Percentiles rank a stretch among this genome's conserved stretches.
These are phyloP conservation scores for Coniochaeta ligniaria DNA, from an alignment of 2,329 filamentous ascomycete genomes.

Conservation along the genomic window DNA sequence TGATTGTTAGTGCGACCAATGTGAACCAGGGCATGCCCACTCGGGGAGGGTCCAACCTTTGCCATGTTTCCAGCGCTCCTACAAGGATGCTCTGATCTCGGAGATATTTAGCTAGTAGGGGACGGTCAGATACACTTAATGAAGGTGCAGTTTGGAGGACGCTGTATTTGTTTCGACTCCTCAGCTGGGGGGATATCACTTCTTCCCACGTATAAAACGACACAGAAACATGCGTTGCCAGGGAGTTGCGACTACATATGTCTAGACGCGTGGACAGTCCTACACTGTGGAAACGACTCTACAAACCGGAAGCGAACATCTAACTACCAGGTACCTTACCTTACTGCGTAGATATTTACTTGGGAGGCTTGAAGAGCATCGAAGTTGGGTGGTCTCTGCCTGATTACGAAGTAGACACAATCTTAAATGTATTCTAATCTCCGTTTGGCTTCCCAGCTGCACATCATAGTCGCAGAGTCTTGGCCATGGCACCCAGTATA, in stretches of 20 bases:
- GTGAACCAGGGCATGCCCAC: too few relatives aligned
- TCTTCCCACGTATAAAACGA: neutral
- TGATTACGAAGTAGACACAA: neutral
- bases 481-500: neutral
- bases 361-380: neutral
- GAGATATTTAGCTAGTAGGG: neutral
- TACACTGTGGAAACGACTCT: neutral
- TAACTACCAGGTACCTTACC: too few relatives aligned
- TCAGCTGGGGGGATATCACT: neutral
- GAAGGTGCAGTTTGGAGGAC: neutral
- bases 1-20: too few relatives aligned
- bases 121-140: neutral
- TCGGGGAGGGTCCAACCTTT: too few relatives aligned
- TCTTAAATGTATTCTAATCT: neutral
- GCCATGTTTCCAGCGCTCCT: too few relatives aligned
- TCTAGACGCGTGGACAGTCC: neutral
- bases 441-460: neutral
- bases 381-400: neutral
- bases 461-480: neutral
- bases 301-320: neutral
- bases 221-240: neutral
- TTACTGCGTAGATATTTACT: too few relatives aligned
- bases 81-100: neutral
- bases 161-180: neutral
- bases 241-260: neutral